Percentiles rank a stretch among this genome's conserved stretches.
phyloP scores from a whole-genome alignment of 2,329 filamentous ascomycete species.

The Elsinoe batatas region DNA sequence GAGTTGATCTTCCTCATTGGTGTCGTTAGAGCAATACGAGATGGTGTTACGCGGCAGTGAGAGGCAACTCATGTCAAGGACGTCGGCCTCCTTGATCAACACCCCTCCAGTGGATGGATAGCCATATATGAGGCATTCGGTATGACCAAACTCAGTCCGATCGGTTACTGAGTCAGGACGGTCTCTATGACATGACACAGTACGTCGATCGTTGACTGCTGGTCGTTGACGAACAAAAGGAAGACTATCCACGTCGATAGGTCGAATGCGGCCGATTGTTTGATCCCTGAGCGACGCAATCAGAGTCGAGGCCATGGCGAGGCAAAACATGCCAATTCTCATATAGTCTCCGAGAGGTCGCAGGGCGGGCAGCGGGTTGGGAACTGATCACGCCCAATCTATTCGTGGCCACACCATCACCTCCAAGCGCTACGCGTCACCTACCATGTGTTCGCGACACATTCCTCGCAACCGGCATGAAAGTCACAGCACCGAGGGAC shows the following conservation, averaged over 20 bases:
- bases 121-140: background rate
- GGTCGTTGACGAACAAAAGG: background rate
- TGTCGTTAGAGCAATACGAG: background rate
- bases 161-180: background rate
- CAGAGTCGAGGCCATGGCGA: background rate
- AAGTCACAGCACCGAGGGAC: too few species aligned
- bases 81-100: background rate
- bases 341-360: background rate
- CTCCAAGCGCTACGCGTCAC: too few species aligned
- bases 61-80: background rate
- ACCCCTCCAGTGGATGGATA: conserved; percentile 3
- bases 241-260: background rate
- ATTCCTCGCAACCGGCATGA: too few species aligned
- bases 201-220: background rate
- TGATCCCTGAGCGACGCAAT: background rate
- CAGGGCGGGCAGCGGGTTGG: background rate
- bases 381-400: background rate
- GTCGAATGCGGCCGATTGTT: background rate
- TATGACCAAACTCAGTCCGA: background rate
- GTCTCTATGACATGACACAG: background rate
- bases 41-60: background rate
- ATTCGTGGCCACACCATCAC: too few species aligned
- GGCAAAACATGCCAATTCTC: background rate
- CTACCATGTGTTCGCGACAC: too few species aligned
- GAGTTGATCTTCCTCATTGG: background rate